These are phyloP conservation scores for sunflower (Helianthus annuus) DNA, from an alignment of 129 eudicot species.

Conservation along the genomic window HanXRQr2.0-SUNRISE NC_035448.2:139194605-139195104, in stretches of 20 bases:
- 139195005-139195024: background rate
- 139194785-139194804: background rate
- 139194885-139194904: no score
- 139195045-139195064: background rate
- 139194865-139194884: no score
- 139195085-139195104: background rate
- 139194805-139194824: background rate
- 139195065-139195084: background rate
- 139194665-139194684: background rate
- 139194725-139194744: background rate
- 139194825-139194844: background rate
- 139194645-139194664: background rate
- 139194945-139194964: background rate
- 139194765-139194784: background rate
- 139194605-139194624: background rate
- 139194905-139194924: no score
- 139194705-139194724: background rate
- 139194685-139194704: background rate
- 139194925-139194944: background rate
- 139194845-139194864: no score
- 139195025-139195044: background rate
- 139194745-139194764: background rate
- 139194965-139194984: background rate
- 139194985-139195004: background rate
- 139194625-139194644: background rate